A percentile compares a stretch with the other conserved stretches of the same genome.
These are phyloP conservation scores for Picochlorum sp. DNA, from an alignment of 139 green algal genomes.

Conservation along the genomic window DNA sequence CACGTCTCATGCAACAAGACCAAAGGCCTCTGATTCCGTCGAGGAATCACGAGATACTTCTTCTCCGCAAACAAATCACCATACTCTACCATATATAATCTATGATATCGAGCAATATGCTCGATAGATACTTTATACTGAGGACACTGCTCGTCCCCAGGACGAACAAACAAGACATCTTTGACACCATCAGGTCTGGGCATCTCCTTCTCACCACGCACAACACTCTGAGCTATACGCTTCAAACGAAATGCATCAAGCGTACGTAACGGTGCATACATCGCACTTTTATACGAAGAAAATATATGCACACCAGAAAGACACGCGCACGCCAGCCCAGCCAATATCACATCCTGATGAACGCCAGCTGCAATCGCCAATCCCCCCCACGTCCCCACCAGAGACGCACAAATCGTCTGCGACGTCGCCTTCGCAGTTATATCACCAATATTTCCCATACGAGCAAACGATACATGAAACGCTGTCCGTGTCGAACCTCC, in stretches of 20 bases:
- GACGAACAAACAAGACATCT: background rate
- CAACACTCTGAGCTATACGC: background rate
- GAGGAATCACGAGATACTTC: constrained; percentile 1
- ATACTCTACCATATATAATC: background rate
- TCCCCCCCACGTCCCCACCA: constrained; percentile 46
- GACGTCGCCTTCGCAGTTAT: constrained; percentile 48
- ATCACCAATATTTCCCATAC: constrained; percentile 62
- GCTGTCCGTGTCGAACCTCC: constrained; percentile 45
- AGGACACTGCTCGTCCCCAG: background rate
- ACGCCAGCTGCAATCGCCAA: constrained; percentile 14
- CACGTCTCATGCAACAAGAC: background rate
- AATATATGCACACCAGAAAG: constrained; percentile 26
- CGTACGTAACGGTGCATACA: constrained; percentile 49
- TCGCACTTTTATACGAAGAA: constrained; percentile 11
- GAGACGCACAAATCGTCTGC: constrained; percentile 59
- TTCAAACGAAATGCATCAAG: constrained; percentile 42
- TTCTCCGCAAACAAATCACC: background rate
- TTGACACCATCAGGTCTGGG: background rate
- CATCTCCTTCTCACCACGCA: background rate
- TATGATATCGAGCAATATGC: background rate
- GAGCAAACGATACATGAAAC: constrained; percentile 62
- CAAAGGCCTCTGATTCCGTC: background rate
- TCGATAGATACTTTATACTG: background rate
- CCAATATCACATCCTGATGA: constrained; percentile 8
- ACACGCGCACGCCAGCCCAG: constrained; percentile 11